phyloP scores from a whole-genome alignment of 192 early-diverging fungal species.

The Allomyces javanicus region DNA sequence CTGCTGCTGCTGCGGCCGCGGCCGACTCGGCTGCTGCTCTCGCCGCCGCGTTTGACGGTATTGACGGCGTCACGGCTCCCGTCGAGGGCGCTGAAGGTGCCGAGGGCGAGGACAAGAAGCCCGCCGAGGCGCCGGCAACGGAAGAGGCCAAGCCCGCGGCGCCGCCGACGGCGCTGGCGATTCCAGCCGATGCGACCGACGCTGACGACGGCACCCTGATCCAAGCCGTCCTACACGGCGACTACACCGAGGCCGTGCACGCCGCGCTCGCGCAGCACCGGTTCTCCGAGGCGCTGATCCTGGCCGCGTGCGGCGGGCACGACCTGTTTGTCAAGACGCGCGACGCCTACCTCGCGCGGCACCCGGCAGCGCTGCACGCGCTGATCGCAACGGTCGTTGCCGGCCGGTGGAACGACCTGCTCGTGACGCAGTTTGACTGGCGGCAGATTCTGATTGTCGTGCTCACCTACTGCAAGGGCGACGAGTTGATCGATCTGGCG shows the following conservation, averaged over 20 bases:
- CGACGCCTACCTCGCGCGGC: constrained; percentile 62
- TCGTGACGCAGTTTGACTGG: constrained; percentile 63
- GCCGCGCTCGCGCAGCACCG: constrained; percentile 63
- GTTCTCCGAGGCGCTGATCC: constrained; percentile 68
- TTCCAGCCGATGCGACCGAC: constrained; percentile 30
- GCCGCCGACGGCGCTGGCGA: constrained; percentile 12
- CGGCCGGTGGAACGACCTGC: constrained; percentile 66
- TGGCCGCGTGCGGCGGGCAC: constrained; percentile 69
- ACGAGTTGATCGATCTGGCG: constrained; percentile 55
- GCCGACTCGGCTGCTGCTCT: neutral
- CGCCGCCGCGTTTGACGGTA: neutral
- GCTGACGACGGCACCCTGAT: constrained; percentile 60
- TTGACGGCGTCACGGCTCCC: neutral
- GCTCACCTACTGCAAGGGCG: constrained; percentile 76
- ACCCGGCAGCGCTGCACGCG: constrained; percentile 56
- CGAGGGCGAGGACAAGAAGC: no score
- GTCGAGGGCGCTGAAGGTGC: neutral
- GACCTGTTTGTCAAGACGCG: constrained; percentile 55
- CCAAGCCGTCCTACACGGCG: constrained; percentile 64
- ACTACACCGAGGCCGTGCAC: constrained; percentile 80
- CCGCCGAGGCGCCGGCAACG: neutral
- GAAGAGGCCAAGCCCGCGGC: constrained; percentile 7
- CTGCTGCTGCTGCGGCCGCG: neutral
- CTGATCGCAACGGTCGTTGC: constrained; percentile 61
- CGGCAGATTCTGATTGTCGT: constrained; percentile 78